Base-by-base conservation (phyloP, 163 green algal species). In the Coccomyxa subellipsoidea region DNA sequence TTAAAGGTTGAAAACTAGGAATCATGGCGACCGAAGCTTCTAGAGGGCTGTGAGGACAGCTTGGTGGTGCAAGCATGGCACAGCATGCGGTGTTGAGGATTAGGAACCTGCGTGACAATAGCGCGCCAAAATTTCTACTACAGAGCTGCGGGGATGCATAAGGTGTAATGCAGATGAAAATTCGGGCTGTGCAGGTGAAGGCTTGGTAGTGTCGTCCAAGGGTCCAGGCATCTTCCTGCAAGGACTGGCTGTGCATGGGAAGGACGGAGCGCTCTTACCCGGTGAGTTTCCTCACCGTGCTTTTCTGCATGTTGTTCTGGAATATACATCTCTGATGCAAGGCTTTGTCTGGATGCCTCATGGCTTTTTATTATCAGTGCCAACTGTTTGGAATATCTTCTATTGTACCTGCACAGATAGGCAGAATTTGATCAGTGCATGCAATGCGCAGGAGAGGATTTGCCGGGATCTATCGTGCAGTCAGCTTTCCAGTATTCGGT, bases 171-270 rank as follows among this genome's bases (percentile, higher is more conserved):
- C n/a, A n/a, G n/a, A n/a, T n/a, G n/a, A n/a, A n/a, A n/a, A n/a
- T n/a, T n/a, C n/a, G n/a, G n/a, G n/a, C 47, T 59, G 47, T 81
- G 54, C 80, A 87, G 89, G 89, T 8, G 83, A 88, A 0, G 90
- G 84, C 5, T 79, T 95, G 82, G 88, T 98, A 37, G 90, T 97
- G 18, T 92, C 86, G 27, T n/a, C 40, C 0, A 35, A 75, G 0
- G 88, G 84, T 0, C 93, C 95, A 0, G 96, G 96, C 54, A 87
- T 98, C 47, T 99, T 98, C 83, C 83, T 98, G 71, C 95, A 99
- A 87, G 96, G 96, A 29, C 87, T 99, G 81, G 87, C 91, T 0
- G 94, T 97, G 15, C 93, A 98, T 82, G 94, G 94, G 23, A 34
- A 69, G 0, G 79, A 81, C 0, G 96, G 95, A 5, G 1, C 80